phyloP scores from a whole-genome alignment of 768 basidiomycete genomes.

The Suillus variegatus region DNA sequence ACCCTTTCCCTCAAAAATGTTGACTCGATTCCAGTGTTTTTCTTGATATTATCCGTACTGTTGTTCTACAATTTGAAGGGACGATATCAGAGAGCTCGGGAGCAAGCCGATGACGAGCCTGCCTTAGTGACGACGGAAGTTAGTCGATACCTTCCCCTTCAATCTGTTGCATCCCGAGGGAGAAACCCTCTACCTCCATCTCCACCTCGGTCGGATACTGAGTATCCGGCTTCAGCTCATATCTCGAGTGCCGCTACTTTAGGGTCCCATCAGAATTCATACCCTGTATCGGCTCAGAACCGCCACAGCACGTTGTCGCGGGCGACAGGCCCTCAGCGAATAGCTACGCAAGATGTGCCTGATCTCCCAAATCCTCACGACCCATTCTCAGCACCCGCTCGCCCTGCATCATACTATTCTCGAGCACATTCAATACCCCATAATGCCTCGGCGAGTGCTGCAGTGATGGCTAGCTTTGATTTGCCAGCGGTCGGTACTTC shows the following conservation, averaged over 20 bases:
- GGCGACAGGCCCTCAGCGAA: neutral
- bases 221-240: neutral
- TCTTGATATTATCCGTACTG: conserved; percentile 3
- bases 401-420: conserved; percentile 5
- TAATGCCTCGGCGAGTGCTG: neutral
- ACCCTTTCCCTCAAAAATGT: neutral
- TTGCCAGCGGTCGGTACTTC: conserved; percentile 78
- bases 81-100: conserved; percentile 6
- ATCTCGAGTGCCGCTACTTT: conserved; percentile 1
- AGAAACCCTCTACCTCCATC: neutral
- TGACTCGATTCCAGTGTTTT: conserved; percentile 9
- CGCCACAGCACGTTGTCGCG: conserved; percentile 10
- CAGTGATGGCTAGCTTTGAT: conserved; percentile 56
- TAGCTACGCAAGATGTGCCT: neutral
- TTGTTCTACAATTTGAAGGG: conserved; percentile 11
- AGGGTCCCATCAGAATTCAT: conserved; percentile 2
- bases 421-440: neutral
- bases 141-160: conserved; percentile 1
- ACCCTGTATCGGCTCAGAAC: conserved; percentile 7
- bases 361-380: conserved; percentile 14
- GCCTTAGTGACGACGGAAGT: conserved; percentile 2
- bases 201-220: neutral
- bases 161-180: neutral
- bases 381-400: conserved; percentile 10
- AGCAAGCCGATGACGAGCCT: conserved; percentile 1